Evolutionary conservation across 768 basidiomycete species (phyloP).

Genomic region (Tricholoma matsutake): DNA sequence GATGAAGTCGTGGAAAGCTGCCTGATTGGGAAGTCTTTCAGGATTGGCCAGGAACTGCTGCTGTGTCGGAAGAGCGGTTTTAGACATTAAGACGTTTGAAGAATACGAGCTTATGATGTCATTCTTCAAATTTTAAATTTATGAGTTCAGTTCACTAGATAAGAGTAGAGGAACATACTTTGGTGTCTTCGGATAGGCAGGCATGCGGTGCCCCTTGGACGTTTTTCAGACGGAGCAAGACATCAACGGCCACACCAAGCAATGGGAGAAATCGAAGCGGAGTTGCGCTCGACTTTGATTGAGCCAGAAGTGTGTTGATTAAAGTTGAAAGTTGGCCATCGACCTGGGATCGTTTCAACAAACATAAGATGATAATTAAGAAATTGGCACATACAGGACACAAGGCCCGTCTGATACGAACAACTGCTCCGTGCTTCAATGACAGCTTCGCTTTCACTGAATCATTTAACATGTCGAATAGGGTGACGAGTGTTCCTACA

Average conservation of each 20-base stretch:
- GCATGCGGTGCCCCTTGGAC: constrained; percentile 41
- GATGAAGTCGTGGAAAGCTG: constrained; percentile 63
- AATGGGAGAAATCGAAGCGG: constrained; percentile 45
- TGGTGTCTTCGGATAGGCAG: constrained; percentile 42
- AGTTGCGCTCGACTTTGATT: constrained; percentile 45
- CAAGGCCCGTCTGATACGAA: constrained; percentile 62
- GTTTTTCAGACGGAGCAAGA: constrained; percentile 64
- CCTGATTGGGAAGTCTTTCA: constrained; percentile 30
- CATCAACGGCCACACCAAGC: constrained; percentile 67
- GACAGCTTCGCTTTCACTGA: constrained; percentile 53
- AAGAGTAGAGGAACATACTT: constrained; percentile 30
- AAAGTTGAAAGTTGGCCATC: constrained; percentile 43
- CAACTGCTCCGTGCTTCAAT: constrained; percentile 57
- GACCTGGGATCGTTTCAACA: constrained; percentile 25
- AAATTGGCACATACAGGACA: constrained; percentile 44
- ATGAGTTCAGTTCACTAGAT: neutral
- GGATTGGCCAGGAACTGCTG: neutral
- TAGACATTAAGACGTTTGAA: constrained; percentile 63
- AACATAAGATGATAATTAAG: neutral
- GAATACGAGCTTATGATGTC: constrained; percentile 60
- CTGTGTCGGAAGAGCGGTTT: constrained; percentile 46
- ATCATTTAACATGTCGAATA: constrained; percentile 60
- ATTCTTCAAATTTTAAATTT: constrained; percentile 40
- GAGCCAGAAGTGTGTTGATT: constrained; percentile 50
- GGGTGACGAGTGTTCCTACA: constrained; percentile 50